phyloP scores from a whole-genome alignment of 2,329 filamentous ascomycete genomes.

The Elsinoe arachidis region DNA sequence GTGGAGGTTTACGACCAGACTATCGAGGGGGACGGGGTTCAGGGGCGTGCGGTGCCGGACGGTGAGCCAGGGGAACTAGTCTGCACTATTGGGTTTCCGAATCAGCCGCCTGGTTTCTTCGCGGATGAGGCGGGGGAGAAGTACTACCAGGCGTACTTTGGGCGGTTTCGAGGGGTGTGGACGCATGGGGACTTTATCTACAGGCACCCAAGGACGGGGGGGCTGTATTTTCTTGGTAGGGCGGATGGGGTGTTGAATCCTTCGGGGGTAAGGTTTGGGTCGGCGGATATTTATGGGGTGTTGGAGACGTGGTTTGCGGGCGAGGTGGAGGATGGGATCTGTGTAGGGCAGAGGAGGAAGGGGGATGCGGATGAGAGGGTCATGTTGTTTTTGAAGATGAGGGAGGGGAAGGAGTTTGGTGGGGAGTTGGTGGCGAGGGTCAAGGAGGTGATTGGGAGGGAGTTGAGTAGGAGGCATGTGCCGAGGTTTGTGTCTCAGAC shows the following conservation, averaged over 20 bases:
- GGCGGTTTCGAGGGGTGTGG: conserved; percentile 53
- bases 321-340: conserved; percentile 62
- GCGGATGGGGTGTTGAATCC: conserved; percentile 75
- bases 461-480: conserved; percentile 64
- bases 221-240: conserved; percentile 58
- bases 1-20: conserved; percentile 53
- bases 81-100: conserved; percentile 62
- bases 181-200: conserved; percentile 74
- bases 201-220: conserved; percentile 58
- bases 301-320: conserved; percentile 57
- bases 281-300: conserved; percentile 70
- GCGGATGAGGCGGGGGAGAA: conserved; percentile 33
- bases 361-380: conserved; percentile 50
- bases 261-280: conserved; percentile 68
- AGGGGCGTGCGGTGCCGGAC: conserved; percentile 45
- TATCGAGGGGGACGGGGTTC: conserved; percentile 34
- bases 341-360: conserved; percentile 66
- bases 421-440: conserved; percentile 48
- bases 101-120: conserved; percentile 53
- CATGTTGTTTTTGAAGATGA: conserved; percentile 53
- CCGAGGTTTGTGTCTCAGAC: conserved; percentile 73
- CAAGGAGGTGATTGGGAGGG: conserved; percentile 55
- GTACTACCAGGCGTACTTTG: conserved; percentile 41
- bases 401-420: conserved; percentile 49
- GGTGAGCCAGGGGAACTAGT: conserved; percentile 70